Conservation (phyloP, 2,329 filamentous ascomycete genomes). For the Eurotiales sp. region DNA sequence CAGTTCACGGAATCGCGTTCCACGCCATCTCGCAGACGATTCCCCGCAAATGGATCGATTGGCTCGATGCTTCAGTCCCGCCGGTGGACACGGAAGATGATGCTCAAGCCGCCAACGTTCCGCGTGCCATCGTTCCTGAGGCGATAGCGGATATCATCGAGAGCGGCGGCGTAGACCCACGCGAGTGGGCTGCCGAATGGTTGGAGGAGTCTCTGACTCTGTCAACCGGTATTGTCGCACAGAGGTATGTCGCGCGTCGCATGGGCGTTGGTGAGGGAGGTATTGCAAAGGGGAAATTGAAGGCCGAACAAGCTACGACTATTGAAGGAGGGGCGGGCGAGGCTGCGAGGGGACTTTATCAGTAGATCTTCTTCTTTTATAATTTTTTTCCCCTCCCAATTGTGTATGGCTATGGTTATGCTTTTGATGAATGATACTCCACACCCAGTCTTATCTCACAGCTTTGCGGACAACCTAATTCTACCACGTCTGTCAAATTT, state of each 20-base stretch:
- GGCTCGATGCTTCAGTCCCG: slow-evolving; percentile 71
- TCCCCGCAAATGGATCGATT: slow-evolving; percentile 80
- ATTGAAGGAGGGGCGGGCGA: slow-evolving; percentile 59
- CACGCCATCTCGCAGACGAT: slow-evolving; percentile 76
- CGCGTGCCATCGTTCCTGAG: slow-evolving; percentile 57
- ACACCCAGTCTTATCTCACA: not conserved
- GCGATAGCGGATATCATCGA: slow-evolving; percentile 83
- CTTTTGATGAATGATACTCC: slow-evolving; percentile 13
- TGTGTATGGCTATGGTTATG: not conserved
- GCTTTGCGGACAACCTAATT: not conserved
- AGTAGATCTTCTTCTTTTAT: slow-evolving; percentile 18
- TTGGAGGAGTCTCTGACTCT: slow-evolving; percentile 81
- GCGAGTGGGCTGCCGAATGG: slow-evolving; percentile 98
- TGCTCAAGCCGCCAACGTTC: slow-evolving; percentile 30
- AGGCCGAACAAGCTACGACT: slow-evolving; percentile 50
- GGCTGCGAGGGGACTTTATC: slow-evolving; percentile 51
- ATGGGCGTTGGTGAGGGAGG: slow-evolving; percentile 94
- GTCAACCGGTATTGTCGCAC: slow-evolving; percentile 79
- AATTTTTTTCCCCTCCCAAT: not conserved
- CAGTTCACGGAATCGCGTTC: slow-evolving; percentile 87
- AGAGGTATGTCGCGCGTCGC: slow-evolving; percentile 87
- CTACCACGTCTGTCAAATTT: not conserved
- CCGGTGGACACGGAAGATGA: slow-evolving; percentile 37
- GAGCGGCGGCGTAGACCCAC: slow-evolving; percentile 73
- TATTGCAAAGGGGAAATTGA: slow-evolving; percentile 53